Base-by-base conservation (phyloP, 1,284 basidiomycete genomes). In the Fistulina hepatica region DNA sequence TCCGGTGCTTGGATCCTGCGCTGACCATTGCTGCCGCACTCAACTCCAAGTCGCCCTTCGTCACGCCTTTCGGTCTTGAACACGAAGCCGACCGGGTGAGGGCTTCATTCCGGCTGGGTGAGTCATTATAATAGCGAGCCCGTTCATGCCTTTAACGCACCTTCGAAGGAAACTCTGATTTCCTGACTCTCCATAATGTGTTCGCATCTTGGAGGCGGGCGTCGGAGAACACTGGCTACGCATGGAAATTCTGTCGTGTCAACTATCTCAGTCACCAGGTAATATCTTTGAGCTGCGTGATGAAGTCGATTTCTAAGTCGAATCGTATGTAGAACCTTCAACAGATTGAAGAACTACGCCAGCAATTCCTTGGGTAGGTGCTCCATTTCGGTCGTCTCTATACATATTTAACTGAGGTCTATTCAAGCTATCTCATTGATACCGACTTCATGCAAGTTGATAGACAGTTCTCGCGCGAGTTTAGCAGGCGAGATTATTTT, bases 281-380 rank as follows among this genome's bases (percentile, higher is more conserved):
- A 52, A 57, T 40, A 37, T 31, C 13, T 1, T n/a, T 31, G 11
- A 5, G 28, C 10, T n/a, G n/a, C n/a, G n/a, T n/a, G n/a, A n/a
- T n/a, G n/a, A 25, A 34, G 11, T 16, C 13, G 23, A 21, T 26
- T 27, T 6, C 12, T 32, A 17, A 12, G n/a, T 30, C 9, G 40
- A 25, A 22, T 30, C 24, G 21, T 33, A 7, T 17, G 3, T 58
- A 93, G 77, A 97, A 91, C 51, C 61, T 99, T 40, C 80, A 91
- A 57, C 91, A 97, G 57, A 95, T 98, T 34, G 95, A 98, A 56
- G 95, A 98, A 54, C 69, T 98, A 21, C 79, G 94, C 5, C 91
- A 95, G 52, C 94, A 97, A 57, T 84, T 95, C 49, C 67, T 97
- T 27, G 77, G 83, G 70, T 86, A 48, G 47, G 62, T 51, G 20